Evolutionary conservation across 768 basidiomycete species (phyloP), one percentile per base, ranked within the genome.

Genomic region (Kwoniella europaea): DNA sequence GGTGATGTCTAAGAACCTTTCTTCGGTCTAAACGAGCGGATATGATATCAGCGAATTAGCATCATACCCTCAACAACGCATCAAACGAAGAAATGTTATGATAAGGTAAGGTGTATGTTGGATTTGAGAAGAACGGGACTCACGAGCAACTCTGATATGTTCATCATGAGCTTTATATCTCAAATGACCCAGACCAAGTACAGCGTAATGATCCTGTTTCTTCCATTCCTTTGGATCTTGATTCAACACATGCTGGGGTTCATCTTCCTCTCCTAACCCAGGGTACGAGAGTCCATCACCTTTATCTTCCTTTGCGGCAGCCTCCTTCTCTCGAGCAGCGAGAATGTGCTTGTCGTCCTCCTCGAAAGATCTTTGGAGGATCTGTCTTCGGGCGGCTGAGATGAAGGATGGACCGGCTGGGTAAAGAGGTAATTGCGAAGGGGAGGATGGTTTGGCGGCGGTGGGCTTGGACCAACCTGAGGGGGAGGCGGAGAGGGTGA

Each of bases 141-240:
- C 85, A 97, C 95, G 94, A 74, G 97, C 93, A 79, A 96, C 89
- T 83, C 94, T 95, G 83, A 99, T 99, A 82, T 99, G 97, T 68
- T 90, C 95, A 20, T 90, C 87, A 24, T 88, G 92, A 12, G 97
- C 95, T 73, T 87, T 88, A 87, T 91, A 92, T 71, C 97, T 88
- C 68, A 97, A 87, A 79, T 91, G 90, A 50, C 94, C 94, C 10
- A 99, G 88, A 74, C 97, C 97, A 64, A 99, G 90, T 52, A 99
- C 93, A 67, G 92, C 92, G 81, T 99, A 99, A 82, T 98, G 92
- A 82, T 99, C 96, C 88, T 98, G 97, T 89, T 96, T 94, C 92
- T 98, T 99, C 96, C 97, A 98, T 81, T 96, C 94, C 85, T 98
- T 98, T 6, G 96, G 92, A 86, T 99, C 96, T n/a, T 90, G 86